Percentiles rank a stretch among this genome's conserved stretches.
Conservation (phyloP, 2,329 filamentous ascomycete species). For the Shiraia sp. region DNA sequence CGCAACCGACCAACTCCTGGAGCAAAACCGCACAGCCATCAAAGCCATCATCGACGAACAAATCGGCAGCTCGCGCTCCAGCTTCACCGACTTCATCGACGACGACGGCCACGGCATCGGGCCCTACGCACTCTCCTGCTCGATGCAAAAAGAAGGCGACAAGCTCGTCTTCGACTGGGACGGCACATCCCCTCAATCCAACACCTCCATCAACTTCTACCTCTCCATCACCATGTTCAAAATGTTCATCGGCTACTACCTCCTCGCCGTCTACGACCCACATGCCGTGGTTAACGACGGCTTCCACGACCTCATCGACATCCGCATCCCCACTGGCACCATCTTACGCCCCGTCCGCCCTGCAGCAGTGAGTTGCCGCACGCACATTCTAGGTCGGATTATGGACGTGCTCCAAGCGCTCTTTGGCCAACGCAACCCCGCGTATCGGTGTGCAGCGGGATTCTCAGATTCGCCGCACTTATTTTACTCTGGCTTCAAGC, state of each 20-base stretch:
- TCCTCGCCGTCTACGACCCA: conserved; percentile 55
- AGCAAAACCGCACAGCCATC: conserved; percentile 51
- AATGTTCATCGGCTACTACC: conserved; percentile 56
- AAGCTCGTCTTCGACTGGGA: conserved; percentile 55
- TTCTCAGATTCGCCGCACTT: conserved; percentile 57
- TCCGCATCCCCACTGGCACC: conserved; percentile 51
- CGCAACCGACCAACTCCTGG: conserved; percentile 50
- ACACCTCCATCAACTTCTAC: conserved; percentile 54
- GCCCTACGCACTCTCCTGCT: conserved; percentile 53
- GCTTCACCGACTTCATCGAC: conserved; percentile 56
- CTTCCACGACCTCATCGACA: conserved; percentile 55
- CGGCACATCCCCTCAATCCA: conserved; percentile 53
- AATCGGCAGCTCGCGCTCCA: conserved; percentile 48
- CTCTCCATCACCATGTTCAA: conserved; percentile 56
- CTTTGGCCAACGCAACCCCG: conserved; percentile 52
- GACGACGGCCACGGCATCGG: conserved; percentile 53
- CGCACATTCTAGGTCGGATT: conserved; percentile 53
- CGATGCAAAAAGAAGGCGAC: conserved; percentile 51
- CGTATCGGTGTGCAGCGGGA: conserved; percentile 54
- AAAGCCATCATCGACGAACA: conserved; percentile 52
- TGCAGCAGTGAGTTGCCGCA: conserved; percentile 53
- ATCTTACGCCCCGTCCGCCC: conserved; percentile 54
- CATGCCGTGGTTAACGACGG: conserved; percentile 56
- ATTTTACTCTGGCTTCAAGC: conserved; percentile 56
- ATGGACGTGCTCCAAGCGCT: conserved; percentile 57